Conservation (phyloP, 495 filamentous ascomycete species). For the Trichoderma reesei region DNA sequence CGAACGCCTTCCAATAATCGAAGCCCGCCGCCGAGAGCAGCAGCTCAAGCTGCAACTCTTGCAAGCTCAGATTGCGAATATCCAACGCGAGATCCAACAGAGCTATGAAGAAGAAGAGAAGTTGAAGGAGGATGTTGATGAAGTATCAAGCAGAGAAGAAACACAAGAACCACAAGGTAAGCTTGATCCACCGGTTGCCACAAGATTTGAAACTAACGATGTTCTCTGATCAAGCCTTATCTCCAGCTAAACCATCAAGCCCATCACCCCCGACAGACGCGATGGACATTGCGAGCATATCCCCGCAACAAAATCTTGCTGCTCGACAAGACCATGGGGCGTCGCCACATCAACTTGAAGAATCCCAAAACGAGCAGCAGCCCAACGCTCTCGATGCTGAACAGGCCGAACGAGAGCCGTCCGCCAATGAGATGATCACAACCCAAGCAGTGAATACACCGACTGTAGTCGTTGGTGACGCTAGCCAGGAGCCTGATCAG, state of each 20-base stretch:
- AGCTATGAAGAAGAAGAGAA: slow-evolving; percentile 32
- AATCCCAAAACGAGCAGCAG: neutral
- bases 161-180: neutral
- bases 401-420: neutral
- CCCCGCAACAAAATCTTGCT: neutral
- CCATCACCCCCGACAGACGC: neutral
- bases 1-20: slow-evolving; percentile 46
- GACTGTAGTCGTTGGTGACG: neutral
- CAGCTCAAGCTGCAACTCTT: slow-evolving; percentile 43
- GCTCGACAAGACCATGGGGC: neutral
- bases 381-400: neutral
- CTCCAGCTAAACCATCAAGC: neutral
- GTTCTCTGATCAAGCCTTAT: neutral
- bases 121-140: slow-evolving; percentile 46
- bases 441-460: neutral
- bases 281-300: slow-evolving; percentile 7
- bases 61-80: slow-evolving; percentile 45
- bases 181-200: neutral
- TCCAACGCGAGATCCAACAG: slow-evolving; percentile 49
- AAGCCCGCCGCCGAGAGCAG: slow-evolving; percentile 43
- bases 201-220: neutral
- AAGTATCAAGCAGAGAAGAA: neutral
- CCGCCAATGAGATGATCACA: neutral
- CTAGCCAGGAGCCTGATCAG: neutral
- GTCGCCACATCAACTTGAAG: neutral